Percentiles rank a stretch among this genome's conserved stretches.
These are phyloP conservation scores for Phyllachora maydis DNA, from an alignment of 2,329 filamentous ascomycete species.

Conservation along the genomic window DNA sequence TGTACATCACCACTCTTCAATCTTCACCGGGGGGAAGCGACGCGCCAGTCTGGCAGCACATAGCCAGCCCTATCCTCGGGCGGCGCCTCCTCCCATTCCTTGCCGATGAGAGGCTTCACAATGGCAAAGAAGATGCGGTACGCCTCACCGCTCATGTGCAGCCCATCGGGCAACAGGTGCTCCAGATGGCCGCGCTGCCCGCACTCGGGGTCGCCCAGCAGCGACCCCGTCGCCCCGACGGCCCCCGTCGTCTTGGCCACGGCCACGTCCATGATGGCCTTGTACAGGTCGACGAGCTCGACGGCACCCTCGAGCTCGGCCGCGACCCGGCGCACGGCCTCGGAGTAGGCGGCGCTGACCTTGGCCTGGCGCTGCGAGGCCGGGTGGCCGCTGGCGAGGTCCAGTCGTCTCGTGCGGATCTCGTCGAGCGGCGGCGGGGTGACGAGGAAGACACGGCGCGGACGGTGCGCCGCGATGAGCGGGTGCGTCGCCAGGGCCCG, in stretches of 20 bases:
- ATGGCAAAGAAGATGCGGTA: constrained; percentile 30
- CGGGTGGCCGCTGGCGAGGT: constrained; percentile 22
- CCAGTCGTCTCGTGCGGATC: constrained; percentile 33
- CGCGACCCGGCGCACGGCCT: constrained; percentile 44
- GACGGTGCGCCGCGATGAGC: constrained; percentile 44
- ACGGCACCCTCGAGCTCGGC: constrained; percentile 45
- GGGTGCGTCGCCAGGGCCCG: constrained; percentile 52
- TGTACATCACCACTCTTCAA: too few relatives aligned
- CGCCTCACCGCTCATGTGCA: constrained; percentile 32
- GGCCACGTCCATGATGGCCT: constrained; percentile 53
- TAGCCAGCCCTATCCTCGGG: constrained; percentile 17
- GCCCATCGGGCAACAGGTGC: constrained; percentile 31
- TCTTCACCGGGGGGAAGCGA: too few relatives aligned
- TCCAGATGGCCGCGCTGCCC: constrained; percentile 29
- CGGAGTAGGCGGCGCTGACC: constrained; percentile 33
- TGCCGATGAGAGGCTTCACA: constrained; percentile 24
- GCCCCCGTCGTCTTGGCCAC: constrained; percentile 34
- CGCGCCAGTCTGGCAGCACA: constrained; percentile 27
- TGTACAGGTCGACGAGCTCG: constrained; percentile 61
- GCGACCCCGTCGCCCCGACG: constrained; percentile 22
- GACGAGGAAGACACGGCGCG: constrained; percentile 56
- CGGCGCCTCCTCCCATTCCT: constrained; percentile 16
- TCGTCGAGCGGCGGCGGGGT: constrained; percentile 72
- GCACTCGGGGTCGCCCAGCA: constrained; percentile 26
- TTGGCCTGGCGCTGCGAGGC: constrained; percentile 21